Percentiles rank a stretch among this genome's conserved stretches.
Evolutionary conservation across 768 basidiomycete genomes (phyloP).

Genomic region (Pleurotus pulmonarius): DNA sequence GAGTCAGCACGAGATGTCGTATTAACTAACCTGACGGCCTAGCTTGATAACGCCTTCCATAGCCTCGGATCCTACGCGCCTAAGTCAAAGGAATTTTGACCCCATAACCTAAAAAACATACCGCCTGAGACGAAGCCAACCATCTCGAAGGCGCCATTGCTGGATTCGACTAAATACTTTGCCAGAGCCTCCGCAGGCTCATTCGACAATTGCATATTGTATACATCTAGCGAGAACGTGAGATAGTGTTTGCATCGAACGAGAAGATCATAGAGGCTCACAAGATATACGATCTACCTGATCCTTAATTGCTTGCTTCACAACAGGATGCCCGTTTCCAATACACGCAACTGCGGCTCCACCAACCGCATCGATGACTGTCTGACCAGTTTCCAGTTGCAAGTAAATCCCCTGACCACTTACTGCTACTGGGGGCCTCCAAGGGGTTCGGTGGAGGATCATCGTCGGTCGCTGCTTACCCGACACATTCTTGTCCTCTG

Average conservation of each 20-base stretch:
- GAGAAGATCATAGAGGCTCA: conserved; percentile 29
- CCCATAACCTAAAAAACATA: conserved; percentile 18
- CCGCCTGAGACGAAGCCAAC: conserved; percentile 78
- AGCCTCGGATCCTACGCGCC: conserved; percentile 70
- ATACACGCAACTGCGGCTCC: conserved; percentile 84
- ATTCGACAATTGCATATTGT: conserved; percentile 82
- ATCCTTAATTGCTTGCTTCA: conserved; percentile 71
- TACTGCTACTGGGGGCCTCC: conserved; percentile 67
- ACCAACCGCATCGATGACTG: conserved; percentile 75
- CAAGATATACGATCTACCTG: conserved; percentile 78
- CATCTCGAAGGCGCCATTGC: conserved; percentile 71
- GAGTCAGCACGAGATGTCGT: not conserved
- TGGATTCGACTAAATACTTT: conserved; percentile 54
- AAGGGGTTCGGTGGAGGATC: conserved; percentile 70
- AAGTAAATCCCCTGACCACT: conserved; percentile 68
- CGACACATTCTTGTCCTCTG: not conserved
- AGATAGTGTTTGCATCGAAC: not conserved
- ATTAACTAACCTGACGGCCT: conserved; percentile 57
- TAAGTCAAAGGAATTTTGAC: not conserved
- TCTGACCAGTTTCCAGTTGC: conserved; percentile 64
- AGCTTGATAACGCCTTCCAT: conserved; percentile 88
- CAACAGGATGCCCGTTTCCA: conserved; percentile 70
- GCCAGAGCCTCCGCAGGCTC: conserved; percentile 81
- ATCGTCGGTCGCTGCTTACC: conserved; percentile 12
- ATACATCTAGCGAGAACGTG: conserved; percentile 59